phyloP scores from a whole-genome alignment of 2,329 filamentous ascomycete species.

The Sordariomycetes sp. region DNA sequence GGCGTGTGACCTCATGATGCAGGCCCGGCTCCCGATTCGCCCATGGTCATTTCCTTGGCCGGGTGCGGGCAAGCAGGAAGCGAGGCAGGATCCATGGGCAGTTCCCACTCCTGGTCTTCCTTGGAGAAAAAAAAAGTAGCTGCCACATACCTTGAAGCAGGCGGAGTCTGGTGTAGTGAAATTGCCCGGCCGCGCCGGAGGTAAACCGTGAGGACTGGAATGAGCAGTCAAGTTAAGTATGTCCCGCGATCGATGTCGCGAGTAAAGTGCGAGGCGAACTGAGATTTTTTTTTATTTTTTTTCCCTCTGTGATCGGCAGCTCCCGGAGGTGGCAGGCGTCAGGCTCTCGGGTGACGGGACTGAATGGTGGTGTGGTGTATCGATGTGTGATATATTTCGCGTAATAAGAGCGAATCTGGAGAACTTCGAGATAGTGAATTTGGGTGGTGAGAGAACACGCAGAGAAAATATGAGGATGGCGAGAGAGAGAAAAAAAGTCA shows the following conservation, averaged over 20 bases:
- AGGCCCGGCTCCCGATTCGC: background rate
- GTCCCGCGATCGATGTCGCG: background rate
- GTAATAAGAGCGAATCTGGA: background rate
- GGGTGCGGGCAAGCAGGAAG: background rate
- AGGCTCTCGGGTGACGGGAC: background rate
- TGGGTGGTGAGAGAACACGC: background rate
- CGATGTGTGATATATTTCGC: slow-evolving; percentile 2
- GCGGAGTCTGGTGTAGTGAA: background rate
- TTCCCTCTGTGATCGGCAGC: background rate
- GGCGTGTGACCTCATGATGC: slow-evolving; percentile 2
- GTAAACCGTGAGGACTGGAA: background rate
- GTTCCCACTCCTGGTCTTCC: background rate
- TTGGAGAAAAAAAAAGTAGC: background rate
- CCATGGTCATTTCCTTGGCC: background rate
- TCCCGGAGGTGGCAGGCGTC: background rate
- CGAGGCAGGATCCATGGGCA: background rate
- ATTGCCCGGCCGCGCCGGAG: background rate
- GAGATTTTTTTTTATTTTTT: no score
- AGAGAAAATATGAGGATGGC: background rate
- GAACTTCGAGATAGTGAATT: background rate
- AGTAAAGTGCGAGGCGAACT: background rate
- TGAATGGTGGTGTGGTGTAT: background rate
- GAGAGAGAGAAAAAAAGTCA: background rate
- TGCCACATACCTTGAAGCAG: background rate
- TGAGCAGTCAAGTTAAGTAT: background rate